Evolutionary conservation across 805 yeast species (phyloP).

Genomic region (Suhomyces faveliae): DNA sequence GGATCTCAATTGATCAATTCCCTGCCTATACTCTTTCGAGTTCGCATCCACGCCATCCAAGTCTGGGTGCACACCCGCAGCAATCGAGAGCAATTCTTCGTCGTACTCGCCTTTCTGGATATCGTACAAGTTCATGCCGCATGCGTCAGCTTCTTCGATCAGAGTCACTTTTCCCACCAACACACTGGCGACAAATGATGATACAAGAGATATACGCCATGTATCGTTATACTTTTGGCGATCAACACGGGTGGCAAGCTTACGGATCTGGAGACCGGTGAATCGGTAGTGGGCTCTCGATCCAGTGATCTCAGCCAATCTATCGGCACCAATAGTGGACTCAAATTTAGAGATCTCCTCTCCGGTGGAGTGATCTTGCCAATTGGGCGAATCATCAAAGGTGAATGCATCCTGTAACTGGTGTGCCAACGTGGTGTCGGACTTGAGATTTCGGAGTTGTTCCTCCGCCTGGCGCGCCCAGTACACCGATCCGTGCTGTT

Average conservation of each 20-base stretch:
- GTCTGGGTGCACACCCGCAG: conserved; percentile 49
- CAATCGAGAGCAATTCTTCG: conserved; percentile 52
- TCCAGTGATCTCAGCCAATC: conserved; percentile 70
- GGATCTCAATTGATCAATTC: conserved; percentile 39
- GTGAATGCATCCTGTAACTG: conserved; percentile 58
- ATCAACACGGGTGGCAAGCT: conserved; percentile 53
- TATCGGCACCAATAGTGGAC: conserved; percentile 54
- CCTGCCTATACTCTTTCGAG: conserved; percentile 19
- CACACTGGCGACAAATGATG: conserved; percentile 73
- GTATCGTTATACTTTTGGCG: conserved; percentile 57
- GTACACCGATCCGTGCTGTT: conserved; percentile 88
- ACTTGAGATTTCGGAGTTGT: conserved; percentile 38
- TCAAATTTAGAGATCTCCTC: conserved; percentile 65
- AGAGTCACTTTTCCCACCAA: conserved; percentile 62
- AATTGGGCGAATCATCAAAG: conserved; percentile 71
- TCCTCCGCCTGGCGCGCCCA: conserved; percentile 57
- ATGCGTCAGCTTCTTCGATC: conserved; percentile 82
- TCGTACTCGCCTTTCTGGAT: conserved; percentile 56
- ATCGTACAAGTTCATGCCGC: conserved; percentile 91
- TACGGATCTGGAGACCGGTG: conserved; percentile 89
- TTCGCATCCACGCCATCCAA: conserved; percentile 34
- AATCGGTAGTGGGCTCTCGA: conserved; percentile 86
- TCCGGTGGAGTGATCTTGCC: conserved; percentile 93
- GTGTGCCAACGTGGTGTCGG: conserved; percentile 19
- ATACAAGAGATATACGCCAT: conserved; percentile 65